Percentiles rank a stretch among this genome's conserved stretches.
Conservation (phyloP, 768 basidiomycete species). For the Tulasnella calospora region DNA sequence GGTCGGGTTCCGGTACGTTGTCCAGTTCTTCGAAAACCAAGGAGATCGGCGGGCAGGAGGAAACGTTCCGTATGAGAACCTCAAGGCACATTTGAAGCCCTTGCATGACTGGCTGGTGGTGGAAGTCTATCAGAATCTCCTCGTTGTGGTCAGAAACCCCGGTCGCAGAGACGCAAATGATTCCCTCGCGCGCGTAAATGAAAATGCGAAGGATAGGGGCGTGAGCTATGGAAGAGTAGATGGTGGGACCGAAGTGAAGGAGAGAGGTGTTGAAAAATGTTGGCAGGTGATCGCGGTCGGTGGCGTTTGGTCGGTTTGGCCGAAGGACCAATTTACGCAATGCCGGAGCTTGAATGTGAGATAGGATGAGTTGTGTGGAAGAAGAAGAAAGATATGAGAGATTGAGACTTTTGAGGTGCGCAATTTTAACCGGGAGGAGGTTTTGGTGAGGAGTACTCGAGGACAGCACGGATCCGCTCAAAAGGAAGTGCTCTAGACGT, state of each 20-base stretch:
- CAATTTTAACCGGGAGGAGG: background rate
- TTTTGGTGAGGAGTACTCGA: background rate
- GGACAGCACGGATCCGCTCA: background rate
- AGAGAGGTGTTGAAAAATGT: background rate
- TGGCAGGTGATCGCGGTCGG: background rate
- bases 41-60: too few relatives aligned
- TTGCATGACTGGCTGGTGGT: background rate
- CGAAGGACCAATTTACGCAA: background rate
- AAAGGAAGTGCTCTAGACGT: background rate
- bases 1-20: too few relatives aligned
- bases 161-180: too few relatives aligned
- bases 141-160: too few relatives aligned
- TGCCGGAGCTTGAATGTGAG: background rate
- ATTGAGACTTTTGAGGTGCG: background rate
- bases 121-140: background rate
- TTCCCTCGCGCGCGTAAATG: too few relatives aligned
- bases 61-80: too few relatives aligned
- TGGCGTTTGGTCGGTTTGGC: background rate
- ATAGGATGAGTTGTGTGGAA: background rate
- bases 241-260: background rate
- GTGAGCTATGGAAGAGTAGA: background rate
- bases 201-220: too few relatives aligned
- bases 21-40: too few relatives aligned
- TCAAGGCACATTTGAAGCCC: too few relatives aligned
- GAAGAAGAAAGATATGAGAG: background rate